A percentile compares a stretch with the other conserved stretches of the same genome.
These are phyloP conservation scores for Cladophialophora immunda DNA, from an alignment of 2,329 filamentous ascomycete species.

Conservation along the genomic window DNA sequence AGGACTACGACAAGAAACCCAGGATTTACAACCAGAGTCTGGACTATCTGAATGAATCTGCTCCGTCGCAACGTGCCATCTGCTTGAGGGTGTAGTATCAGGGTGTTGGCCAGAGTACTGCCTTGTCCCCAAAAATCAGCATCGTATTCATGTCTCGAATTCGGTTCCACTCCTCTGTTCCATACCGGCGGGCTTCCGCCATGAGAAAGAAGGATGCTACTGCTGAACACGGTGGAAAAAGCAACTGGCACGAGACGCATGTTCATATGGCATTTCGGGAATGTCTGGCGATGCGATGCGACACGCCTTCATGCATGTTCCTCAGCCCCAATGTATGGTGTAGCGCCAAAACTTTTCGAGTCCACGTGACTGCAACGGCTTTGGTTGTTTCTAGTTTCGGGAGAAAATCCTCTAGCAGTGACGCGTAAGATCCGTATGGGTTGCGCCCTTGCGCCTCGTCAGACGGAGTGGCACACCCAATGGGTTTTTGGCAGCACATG, in stretches of 20 bases:
- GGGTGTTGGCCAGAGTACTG: too few species aligned
- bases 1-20: slow-evolving; percentile 54
- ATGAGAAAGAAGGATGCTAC: not conserved
- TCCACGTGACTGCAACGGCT: not conserved
- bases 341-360: not conserved
- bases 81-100: not conserved
- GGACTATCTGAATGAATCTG: slow-evolving; percentile 34
- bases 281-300: slow-evolving; percentile 1
- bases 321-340: not conserved
- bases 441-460: slow-evolving; percentile 3
- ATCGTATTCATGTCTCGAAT: slow-evolving; percentile 11
- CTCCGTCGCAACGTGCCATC: not conserved
- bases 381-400: slow-evolving; percentile 1
- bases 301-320: not conserved
- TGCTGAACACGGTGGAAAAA: not conserved
- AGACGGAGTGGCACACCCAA: slow-evolving; percentile 2
- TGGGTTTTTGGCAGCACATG: not conserved
- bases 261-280: not conserved
- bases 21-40: slow-evolving; percentile 42
- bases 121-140: not conserved
- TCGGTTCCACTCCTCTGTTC: not conserved
- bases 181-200: not conserved
- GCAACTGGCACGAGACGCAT: not conserved
- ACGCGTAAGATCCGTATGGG: slow-evolving; percentile 8
- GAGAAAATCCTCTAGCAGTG: not conserved